A percentile compares a stretch with the other conserved stretches of the same genome.
These are phyloP conservation scores for Avena sativa DNA, from an alignment of 176 grass and related monocot genomes.

Conservation along the genomic window DNA sequence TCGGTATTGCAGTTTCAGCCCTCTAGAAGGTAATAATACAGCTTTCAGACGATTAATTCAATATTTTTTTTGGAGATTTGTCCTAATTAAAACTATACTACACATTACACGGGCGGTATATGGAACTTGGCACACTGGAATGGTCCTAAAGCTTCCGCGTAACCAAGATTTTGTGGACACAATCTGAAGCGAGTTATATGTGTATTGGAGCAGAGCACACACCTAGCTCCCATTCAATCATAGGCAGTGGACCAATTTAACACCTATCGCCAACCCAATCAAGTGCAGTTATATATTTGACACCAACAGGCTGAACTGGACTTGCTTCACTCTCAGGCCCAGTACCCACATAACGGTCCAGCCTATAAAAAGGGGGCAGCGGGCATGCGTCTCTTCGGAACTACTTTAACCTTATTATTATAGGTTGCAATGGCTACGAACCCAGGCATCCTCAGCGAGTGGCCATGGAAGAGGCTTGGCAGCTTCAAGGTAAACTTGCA, in stretches of 20 bases:
- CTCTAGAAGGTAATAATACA: too few relatives aligned
- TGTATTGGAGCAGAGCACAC: neutral
- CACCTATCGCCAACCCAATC: neutral
- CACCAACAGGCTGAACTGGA: neutral
- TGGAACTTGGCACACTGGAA: neutral
- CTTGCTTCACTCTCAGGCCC: neutral
- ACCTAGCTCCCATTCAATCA: neutral
- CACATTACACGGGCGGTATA: neutral
- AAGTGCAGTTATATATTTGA: constrained; percentile 21
- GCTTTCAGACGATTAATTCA: neutral
- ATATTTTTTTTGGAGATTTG: neutral
- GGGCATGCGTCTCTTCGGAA: too few relatives aligned
- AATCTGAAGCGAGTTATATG: neutral
- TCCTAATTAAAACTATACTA: neutral
- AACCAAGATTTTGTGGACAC: neutral
- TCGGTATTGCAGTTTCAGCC: too few relatives aligned
- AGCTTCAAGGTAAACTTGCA: constrained; percentile 77
- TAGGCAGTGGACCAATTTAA: neutral
- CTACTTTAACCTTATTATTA: neutral
- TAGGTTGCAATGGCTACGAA: constrained; percentile 69
- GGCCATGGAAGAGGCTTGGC: constrained; percentile 93
- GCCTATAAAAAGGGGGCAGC: neutral
- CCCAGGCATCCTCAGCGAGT: constrained; percentile 82
- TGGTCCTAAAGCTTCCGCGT: neutral
- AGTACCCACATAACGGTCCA: neutral